Conservation (phyloP, 106 monocot genomes). For the Posidonia australis region DNA sequence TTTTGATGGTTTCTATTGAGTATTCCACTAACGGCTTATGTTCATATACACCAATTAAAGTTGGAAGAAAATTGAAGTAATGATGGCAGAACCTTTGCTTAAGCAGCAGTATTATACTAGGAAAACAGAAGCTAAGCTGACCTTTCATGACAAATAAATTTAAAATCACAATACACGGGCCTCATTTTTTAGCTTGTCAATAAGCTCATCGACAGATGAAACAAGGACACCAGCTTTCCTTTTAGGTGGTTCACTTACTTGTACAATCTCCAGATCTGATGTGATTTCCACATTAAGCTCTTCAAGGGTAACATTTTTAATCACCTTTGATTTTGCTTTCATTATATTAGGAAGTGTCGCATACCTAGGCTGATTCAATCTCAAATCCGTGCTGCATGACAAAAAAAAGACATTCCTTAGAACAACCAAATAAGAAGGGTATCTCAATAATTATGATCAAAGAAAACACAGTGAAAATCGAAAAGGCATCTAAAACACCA, state of each 20-base stretch:
- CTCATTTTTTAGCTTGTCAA: slow-evolving; percentile 80
- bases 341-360: slow-evolving; percentile 98
- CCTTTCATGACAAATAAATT: slow-evolving; percentile 1
- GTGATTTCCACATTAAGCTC: slow-evolving; percentile 78
- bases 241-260: slow-evolving; percentile 79
- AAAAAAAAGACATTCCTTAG: background rate
- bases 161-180: slow-evolving; percentile 55
- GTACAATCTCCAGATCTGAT: slow-evolving; percentile 71
- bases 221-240: slow-evolving; percentile 87
- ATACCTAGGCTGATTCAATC: slow-evolving; percentile 94
- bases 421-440: background rate
- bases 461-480: too few relatives aligned
- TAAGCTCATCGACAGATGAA: slow-evolving; percentile 81
- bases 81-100: background rate
- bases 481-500: too few relatives aligned
- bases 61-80: background rate
- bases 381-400: slow-evolving; percentile 78
- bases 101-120: background rate
- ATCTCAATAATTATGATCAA: too few relatives aligned
- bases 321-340: slow-evolving; percentile 96
- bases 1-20: background rate
- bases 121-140: background rate
- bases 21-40: background rate
- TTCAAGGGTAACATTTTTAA: slow-evolving; percentile 65
- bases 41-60: background rate